These are phyloP conservation scores for Fusarium siculi DNA, from an alignment of 2,329 filamentous ascomycete genomes.

Conservation along the genomic window DNA sequence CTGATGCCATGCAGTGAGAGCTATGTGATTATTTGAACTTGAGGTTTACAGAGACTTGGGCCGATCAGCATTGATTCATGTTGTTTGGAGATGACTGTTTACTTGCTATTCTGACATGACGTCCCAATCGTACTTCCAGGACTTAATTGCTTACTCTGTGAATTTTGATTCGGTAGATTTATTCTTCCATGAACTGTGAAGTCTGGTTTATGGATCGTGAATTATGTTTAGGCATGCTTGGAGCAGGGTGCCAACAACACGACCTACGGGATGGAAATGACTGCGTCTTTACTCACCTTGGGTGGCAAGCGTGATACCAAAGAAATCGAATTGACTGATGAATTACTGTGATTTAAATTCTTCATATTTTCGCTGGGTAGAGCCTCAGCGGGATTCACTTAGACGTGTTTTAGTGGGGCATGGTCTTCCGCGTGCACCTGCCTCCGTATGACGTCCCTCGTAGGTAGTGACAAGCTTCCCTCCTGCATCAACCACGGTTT, in stretches of 20 bases:
- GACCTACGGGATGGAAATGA: no score
- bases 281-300: neutral
- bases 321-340: neutral
- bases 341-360: neutral
- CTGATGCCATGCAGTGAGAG: neutral
- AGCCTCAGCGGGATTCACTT: neutral
- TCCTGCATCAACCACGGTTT: neutral
- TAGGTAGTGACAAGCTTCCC: slow-evolving; percentile 8
- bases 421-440: slow-evolving; percentile 12
- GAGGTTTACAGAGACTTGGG: neutral
- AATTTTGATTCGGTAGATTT: neutral
- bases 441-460: slow-evolving; percentile 30
- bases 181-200: neutral
- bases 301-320: neutral
- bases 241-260: neutral
- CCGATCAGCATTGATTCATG: neutral
- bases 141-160: neutral
- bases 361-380: neutral
- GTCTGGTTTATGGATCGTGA: neutral
- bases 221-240: neutral
- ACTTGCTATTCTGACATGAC: neutral
- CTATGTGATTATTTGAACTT: neutral
- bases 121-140: no score
- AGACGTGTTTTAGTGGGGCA: slow-evolving; percentile 10
- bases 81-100: neutral